Conservation (phyloP, 2,329 filamentous ascomycete species). For the Ceratocystis diversiconidia region DNA sequence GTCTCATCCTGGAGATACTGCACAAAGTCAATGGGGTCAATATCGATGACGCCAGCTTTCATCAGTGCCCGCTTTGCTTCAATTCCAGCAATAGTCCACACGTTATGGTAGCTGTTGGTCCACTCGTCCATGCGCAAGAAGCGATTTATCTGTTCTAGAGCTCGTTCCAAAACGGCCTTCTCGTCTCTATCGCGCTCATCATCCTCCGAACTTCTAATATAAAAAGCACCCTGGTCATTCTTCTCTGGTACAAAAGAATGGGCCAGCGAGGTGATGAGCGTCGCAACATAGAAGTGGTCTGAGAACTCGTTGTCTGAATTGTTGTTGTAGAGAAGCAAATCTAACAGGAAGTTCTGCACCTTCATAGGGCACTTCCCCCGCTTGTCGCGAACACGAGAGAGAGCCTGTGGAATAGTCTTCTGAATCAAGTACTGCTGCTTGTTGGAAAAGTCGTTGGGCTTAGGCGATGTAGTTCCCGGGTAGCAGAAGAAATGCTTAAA, state of each 20-base stretch:
- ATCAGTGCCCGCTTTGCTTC: conserved; percentile 48
- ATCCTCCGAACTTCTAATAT: conserved; percentile 24
- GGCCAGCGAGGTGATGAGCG: conserved; percentile 51
- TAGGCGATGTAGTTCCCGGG: conserved; percentile 60
- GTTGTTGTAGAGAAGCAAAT: conserved; percentile 85
- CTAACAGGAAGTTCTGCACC: conserved; percentile 71
- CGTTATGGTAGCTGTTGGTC: conserved; percentile 53
- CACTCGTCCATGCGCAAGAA: conserved; percentile 55
- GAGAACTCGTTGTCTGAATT: conserved; percentile 82
- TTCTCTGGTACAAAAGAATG: conserved; percentile 41
- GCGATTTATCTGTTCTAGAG: conserved; percentile 50
- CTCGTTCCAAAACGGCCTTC: conserved; percentile 36
- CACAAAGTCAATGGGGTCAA: conserved; percentile 41
- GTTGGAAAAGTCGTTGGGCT: conserved; percentile 83
- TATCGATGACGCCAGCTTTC: conserved; percentile 47
- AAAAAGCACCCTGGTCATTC: conserved; percentile 25
- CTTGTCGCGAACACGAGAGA: conserved; percentile 61
- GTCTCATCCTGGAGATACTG: conserved; percentile 53
- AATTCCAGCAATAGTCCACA: conserved; percentile 48
- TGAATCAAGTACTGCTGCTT: conserved; percentile 75
- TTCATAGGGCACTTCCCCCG: conserved; percentile 60
- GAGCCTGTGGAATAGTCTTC: conserved; percentile 64
- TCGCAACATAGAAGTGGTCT: conserved; percentile 78
- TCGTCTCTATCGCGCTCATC: conserved; percentile 31
- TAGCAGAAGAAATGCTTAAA: conserved; percentile 85